Conservation (phyloP, 805 yeast species). For the Candida yuanshanica region DNA sequence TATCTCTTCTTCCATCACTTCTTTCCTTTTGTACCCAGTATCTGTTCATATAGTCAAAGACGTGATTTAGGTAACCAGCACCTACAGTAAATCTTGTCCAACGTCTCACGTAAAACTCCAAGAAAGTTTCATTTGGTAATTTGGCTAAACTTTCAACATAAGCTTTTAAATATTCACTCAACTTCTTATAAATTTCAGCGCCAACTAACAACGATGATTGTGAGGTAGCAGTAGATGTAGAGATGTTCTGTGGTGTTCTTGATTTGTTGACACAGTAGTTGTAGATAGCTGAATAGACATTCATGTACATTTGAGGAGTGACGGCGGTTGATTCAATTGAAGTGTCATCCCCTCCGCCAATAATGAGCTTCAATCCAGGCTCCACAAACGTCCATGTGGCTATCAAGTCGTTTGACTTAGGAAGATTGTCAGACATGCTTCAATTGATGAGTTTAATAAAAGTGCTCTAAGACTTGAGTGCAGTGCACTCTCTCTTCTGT, state of each 20-base stretch:
- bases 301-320: conserved; percentile 73
- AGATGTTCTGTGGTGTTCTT: conserved; percentile 37
- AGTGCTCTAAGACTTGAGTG: too few species aligned
- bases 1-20: conserved; percentile 84
- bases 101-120: conserved; percentile 76
- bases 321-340: conserved; percentile 38
- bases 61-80: conserved; percentile 85
- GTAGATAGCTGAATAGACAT: conserved; percentile 86
- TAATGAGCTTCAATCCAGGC: conserved; percentile 65
- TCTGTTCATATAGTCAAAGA: conserved; percentile 91
- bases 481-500: neutral
- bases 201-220: conserved; percentile 62
- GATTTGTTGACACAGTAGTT: conserved; percentile 86
- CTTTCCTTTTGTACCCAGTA: conserved; percentile 98
- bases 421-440: conserved; percentile 28
- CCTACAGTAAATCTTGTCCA: conserved; percentile 92
- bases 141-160: conserved; percentile 50
- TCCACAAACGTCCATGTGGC: conserved; percentile 77
- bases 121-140: conserved; percentile 57
- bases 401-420: conserved; percentile 54
- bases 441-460: too few species aligned
- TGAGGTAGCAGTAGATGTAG: conserved; percentile 18
- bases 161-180: conserved; percentile 57
- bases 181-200: conserved; percentile 75
- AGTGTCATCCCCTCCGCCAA: conserved; percentile 56